phyloP scores from a whole-genome alignment of 1,284 basidiomycete genomes.

The Melampsora americana region DNA sequence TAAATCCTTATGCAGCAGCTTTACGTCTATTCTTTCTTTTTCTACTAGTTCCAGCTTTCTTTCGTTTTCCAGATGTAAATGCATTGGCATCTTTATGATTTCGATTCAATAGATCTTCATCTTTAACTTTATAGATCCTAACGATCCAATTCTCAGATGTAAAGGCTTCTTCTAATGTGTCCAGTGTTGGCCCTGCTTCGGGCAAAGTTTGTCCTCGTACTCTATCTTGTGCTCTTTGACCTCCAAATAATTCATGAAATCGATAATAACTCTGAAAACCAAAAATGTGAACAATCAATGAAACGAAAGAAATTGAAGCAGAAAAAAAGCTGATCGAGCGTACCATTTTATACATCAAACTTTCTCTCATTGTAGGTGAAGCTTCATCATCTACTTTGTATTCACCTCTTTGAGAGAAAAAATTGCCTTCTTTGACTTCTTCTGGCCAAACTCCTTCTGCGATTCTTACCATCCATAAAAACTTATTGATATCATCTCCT shows the following conservation, averaged over 20 bases:
- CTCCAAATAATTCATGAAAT: conserved; percentile 81
- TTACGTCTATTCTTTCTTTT: conserved; percentile 56
- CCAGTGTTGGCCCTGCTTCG: conserved; percentile 70
- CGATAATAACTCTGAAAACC: conserved; percentile 55
- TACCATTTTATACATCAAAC: conserved; percentile 95
- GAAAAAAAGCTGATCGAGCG: conserved; percentile 73
- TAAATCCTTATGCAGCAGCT: conserved; percentile 19
- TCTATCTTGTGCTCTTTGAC: conserved; percentile 69
- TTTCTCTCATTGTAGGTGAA: conserved; percentile 85
- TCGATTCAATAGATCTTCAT: conserved; percentile 84
- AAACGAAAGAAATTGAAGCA: not conserved
- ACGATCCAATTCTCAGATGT: conserved; percentile 98
- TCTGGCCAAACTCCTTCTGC: conserved; percentile 98
- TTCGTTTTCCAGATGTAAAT: conserved; percentile 80
- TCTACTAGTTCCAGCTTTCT: conserved; percentile 84
- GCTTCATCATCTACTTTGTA: conserved; percentile 89
- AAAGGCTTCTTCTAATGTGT: conserved; percentile 92
- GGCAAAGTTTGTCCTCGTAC: conserved; percentile 79
- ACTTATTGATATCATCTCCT: conserved; percentile 99
- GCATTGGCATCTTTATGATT: conserved; percentile 79
- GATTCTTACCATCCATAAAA: conserved; percentile 97
- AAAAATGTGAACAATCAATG: not conserved
- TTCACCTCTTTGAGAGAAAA: conserved; percentile 90
- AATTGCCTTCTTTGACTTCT: conserved; percentile 89
- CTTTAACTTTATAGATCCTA: conserved; percentile 93